Evolutionary conservation across 108 stramenopile species (phyloP).

Genomic region (Fragilaria radians): DNA sequence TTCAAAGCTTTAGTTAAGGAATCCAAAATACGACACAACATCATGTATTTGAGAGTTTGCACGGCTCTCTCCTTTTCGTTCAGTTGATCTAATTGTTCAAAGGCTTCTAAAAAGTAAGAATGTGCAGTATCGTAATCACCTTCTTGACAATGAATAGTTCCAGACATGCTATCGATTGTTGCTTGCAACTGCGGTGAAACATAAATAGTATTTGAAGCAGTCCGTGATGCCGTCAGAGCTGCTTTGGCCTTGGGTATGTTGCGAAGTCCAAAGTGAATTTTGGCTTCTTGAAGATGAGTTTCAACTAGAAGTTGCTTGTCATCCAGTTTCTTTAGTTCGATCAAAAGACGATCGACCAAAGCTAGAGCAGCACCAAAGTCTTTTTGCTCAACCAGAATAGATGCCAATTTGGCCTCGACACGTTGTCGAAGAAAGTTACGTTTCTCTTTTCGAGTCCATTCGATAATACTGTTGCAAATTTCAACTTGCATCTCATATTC

Average conservation of each 20-base stretch:
- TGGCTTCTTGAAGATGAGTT: constrained; percentile 91
- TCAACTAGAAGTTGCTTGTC: constrained; percentile 99
- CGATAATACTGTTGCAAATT: constrained; percentile 83
- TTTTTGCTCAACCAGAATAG: constrained; percentile 76
- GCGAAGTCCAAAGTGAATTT: constrained; percentile 93
- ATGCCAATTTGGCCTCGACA: constrained; percentile 91
- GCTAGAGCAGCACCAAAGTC: constrained; percentile 79
- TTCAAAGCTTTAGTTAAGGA: constrained; percentile 72
- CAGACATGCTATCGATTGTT: constrained; percentile 95
- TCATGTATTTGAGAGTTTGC: constrained; percentile 95
- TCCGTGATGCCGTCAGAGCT: constrained; percentile 93
- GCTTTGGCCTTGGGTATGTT: constrained; percentile 98
- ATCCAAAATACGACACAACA: constrained; percentile 92
- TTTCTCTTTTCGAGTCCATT: constrained; percentile 91
- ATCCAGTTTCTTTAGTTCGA: constrained; percentile 97
- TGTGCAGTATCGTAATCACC: constrained; percentile 98
- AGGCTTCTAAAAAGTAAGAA: constrained; percentile 99
- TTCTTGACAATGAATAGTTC: constrained; percentile 96
- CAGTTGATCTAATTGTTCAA: constrained; percentile 93
- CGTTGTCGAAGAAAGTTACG: constrained; percentile 96
- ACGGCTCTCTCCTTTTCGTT: constrained; percentile 65
- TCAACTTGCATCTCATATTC: constrained; percentile 79
- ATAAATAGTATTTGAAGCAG: constrained; percentile 95
- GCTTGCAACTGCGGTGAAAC: constrained; percentile 93
- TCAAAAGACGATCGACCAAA: constrained; percentile 78